Evolutionary conservation across 2,329 filamentous ascomycete species (phyloP), one percentile per base, ranked within the genome.

Genomic region (Penicillium capsulatum): DNA sequence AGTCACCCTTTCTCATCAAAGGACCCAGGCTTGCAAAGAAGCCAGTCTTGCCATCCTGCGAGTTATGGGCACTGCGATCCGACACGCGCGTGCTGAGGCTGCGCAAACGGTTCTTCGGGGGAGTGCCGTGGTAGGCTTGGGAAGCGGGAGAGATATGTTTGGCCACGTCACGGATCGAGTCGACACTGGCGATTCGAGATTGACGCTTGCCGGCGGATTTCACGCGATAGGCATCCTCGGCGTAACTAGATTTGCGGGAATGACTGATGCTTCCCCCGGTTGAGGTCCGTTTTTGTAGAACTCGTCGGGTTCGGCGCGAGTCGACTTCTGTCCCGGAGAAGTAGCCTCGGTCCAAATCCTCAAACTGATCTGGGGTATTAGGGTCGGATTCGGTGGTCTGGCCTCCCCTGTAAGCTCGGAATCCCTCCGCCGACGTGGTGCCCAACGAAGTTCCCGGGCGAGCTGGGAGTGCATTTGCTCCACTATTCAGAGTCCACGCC

Each of bases 311-410:
- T 54, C 79, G 81, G 42, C 84, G 80, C 30, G 78, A 78, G 48
- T 96, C 89, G 8, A 81, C 73, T 57, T 97, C 91, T 11, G 84
- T 85, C 3, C 90, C 88, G 6, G 91, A 96, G 59, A 96, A 95
- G 64, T 97, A 97, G 16, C 90, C 91, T 24, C 88, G 79, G 56
- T 97, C 92, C 11, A 87, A 64, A 45, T 94, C 86, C 40, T 67
- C 65, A 31, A 66, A 58, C 45, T 59, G 45, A 43, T 58, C 52
- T 36, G 64, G 53, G 9, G 57, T 55, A 24, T 55, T 53, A 20
- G 58, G 55, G 40, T 66, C 59, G 14, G 58, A 54, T 34, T 57
- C 59, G 48, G 61, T 54, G 7, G 53, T 40, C 11, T 50, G 44
- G 6, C 47, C 34, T 6, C 46, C 48, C 6, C 46, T 51, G 35